Base-by-base conservation (phyloP, 768 basidiomycete genomes). In the Steccherinum ochraceum region DNA sequence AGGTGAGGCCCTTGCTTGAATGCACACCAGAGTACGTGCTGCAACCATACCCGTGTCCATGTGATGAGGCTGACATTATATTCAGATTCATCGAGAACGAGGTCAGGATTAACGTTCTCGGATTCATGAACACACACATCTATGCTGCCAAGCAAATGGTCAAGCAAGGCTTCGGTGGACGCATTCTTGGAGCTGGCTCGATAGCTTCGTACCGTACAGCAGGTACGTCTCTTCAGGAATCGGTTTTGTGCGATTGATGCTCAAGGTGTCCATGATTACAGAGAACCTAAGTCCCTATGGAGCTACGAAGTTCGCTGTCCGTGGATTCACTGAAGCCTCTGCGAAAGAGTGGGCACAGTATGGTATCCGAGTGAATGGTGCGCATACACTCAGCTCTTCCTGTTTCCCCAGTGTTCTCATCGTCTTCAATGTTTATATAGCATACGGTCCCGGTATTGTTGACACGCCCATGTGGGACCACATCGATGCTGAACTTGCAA, bases 391-490 rank as follows among this genome's bases (percentile, higher is more conserved):
- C 11, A 11, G 35, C n/a, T 43, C 41, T 23, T 43, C 41, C 10
- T 19, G n/a, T 43, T 10, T 19, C 7, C 41, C 21, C 10, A n/a
- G n/a, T n/a, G n/a, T n/a, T n/a, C 41, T 18, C 41, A 11, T 10
- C 16, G n/a, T 18, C 7, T 23, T 43, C 41, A 43, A 7, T 23
- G 10, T 10, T 43, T 18, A 7, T 43, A 43, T 26, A 65, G 64
- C 64, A 3, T 65, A 65, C 50, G 64, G 49, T 44, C 64, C 64
- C 41, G 64, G 64, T 10, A 65, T 65, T 40, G 64, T 65, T 35
- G 62, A 65, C 49, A 65, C 64, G 23, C 64, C 64, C 4, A 65
- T 65, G 64, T 65, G 64, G 64, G 62, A 65, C 25, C 64, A 65
- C 52, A 65, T 65, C 42, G 64, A 65, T 47, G 53, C 54, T 27